Evolutionary conservation across 495 filamentous ascomycete genomes (phyloP).

Genomic region (Tuber melanosporum): DNA sequence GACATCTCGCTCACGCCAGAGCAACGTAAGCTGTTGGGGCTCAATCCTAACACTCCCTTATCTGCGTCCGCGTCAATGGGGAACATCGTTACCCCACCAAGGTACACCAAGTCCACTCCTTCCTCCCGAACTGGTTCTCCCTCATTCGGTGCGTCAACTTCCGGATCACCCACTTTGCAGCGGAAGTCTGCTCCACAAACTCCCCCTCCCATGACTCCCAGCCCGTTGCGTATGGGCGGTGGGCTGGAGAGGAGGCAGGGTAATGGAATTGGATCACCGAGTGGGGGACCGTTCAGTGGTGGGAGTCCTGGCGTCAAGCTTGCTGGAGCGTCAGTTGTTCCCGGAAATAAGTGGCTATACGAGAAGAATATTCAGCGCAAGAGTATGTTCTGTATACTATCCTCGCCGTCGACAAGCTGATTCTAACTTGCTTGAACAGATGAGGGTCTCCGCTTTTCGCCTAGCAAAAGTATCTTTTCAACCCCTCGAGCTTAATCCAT

Average conservation of each 20-base stretch:
- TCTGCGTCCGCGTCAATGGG: slow-evolving; percentile 51
- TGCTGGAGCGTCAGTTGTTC: slow-evolving; percentile 53
- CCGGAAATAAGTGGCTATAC: slow-evolving; percentile 91
- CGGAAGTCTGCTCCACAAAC: slow-evolving; percentile 19
- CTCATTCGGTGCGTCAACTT: slow-evolving; percentile 47
- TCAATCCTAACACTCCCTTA: slow-evolving; percentile 62
- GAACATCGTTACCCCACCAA: slow-evolving; percentile 70
- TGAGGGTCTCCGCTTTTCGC: neutral
- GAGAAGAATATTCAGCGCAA: slow-evolving; percentile 51
- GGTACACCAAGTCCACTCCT: slow-evolving; percentile 69
- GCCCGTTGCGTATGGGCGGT: slow-evolving; percentile 51
- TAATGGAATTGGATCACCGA: slow-evolving; percentile 42
- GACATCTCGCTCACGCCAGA: slow-evolving; percentile 89
- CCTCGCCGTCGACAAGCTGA: neutral
- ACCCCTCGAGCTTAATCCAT: neutral
- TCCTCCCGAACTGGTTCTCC: slow-evolving; percentile 49
- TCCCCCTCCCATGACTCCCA: slow-evolving; percentile 45
- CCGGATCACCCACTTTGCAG: slow-evolving; percentile 44
- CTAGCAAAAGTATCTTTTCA: neutral
- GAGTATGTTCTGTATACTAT: slow-evolving; percentile 15
- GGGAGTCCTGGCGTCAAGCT: slow-evolving; percentile 52
- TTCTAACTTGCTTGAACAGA: neutral
- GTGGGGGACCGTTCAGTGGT: slow-evolving; percentile 38
- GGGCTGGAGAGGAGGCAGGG: slow-evolving; percentile 47
- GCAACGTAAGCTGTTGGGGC: slow-evolving; percentile 76